Evolutionary conservation across 768 basidiomycete genomes (phyloP).

Genomic region (Mrakia hoshinonis): DNA sequence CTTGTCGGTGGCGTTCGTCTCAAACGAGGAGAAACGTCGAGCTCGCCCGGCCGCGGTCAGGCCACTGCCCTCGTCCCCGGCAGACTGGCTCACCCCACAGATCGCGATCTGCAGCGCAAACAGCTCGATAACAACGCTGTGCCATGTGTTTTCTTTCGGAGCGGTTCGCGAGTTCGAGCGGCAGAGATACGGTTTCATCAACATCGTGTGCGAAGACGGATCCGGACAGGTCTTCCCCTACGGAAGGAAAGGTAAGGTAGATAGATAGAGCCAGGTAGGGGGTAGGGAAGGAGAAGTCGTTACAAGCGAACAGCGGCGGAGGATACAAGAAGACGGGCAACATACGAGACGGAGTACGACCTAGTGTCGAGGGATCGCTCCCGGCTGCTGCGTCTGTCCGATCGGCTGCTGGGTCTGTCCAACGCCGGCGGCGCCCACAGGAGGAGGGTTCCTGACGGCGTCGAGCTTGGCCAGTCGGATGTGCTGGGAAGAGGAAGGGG

Average conservation of each 20-base stretch:
- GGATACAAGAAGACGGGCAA: not conserved
- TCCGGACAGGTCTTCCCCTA: not conserved
- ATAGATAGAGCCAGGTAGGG: not conserved
- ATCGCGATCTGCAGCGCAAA: too few relatives aligned
- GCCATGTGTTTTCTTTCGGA: too few relatives aligned
- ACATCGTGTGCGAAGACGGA: not conserved
- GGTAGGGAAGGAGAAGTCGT: not conserved
- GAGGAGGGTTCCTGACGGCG: conserved; percentile 3
- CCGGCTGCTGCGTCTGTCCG: not conserved
- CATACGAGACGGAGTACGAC: too few relatives aligned
- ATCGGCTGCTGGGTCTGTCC: not conserved
- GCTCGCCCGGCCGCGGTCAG: too few relatives aligned
- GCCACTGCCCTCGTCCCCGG: too few relatives aligned
- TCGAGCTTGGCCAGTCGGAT: conserved; percentile 4
- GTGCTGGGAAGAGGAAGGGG: not conserved
- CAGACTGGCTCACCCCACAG: too few relatives aligned
- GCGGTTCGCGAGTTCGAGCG: too few relatives aligned
- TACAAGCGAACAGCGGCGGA: not conserved
- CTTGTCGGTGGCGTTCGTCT: too few relatives aligned
- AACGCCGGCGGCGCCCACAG: not conserved
- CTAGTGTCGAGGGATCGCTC: not conserved
- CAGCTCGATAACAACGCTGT: too few relatives aligned
- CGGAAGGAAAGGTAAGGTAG: not conserved
- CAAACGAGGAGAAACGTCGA: too few relatives aligned
- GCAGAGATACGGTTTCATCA: not conserved